Evolutionary conservation across 371 early-diverging fungal genomes (phyloP).

Genomic region (Pancytospora philotis): DNA sequence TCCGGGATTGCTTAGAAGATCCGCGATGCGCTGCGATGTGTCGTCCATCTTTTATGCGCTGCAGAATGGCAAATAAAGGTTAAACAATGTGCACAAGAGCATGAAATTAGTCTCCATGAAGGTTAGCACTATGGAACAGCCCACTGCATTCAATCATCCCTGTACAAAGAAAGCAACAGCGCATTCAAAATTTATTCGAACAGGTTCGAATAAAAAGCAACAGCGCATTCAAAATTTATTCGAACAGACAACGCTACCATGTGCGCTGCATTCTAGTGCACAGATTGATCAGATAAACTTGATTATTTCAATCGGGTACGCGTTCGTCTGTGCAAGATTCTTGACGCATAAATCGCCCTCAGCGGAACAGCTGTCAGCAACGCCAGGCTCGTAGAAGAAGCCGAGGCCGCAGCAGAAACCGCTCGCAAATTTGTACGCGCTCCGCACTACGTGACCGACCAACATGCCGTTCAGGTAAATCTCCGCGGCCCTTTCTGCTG

Average conservation of each 20-base stretch:
- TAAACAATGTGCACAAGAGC: no score
- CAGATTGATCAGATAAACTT: conserved; percentile 21
- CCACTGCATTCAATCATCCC: background rate
- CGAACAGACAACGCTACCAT: background rate
- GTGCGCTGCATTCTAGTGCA: background rate
- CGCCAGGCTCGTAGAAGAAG: background rate
- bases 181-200: background rate
- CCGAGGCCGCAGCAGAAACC: conserved; percentile 38
- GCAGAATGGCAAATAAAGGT: no score
- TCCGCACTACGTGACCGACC: conserved; percentile 46
- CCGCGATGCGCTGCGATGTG: no score
- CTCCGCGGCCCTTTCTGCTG: conserved; percentile 18
- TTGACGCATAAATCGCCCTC: conserved; percentile 18
- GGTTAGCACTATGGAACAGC: background rate
- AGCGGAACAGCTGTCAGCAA: background rate
- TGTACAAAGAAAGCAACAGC: background rate
- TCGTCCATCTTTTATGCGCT: no score
- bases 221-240: background rate
- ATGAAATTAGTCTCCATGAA: no score
- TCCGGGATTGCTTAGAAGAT: no score
- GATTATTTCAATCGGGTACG: conserved; percentile 22
- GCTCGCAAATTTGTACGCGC: conserved; percentile 39
- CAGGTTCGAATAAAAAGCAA: background rate
- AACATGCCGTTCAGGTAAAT: conserved; percentile 22
- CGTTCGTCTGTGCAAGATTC: conserved; percentile 9